Conservation (phyloP, 2,329 filamentous ascomycete genomes). For the Fusarium longipes region DNA sequence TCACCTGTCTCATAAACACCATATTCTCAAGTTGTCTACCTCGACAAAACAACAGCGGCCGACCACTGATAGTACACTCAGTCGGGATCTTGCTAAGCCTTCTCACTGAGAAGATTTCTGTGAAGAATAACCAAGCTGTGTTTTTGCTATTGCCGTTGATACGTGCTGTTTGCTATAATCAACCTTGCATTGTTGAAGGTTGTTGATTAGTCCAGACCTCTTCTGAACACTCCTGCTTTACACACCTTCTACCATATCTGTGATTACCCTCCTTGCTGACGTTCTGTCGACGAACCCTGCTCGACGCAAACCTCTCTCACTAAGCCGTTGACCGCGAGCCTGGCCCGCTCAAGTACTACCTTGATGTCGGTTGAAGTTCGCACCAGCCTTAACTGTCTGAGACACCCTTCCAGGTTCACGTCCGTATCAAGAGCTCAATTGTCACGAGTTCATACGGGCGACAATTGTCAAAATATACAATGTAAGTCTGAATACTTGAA, state of each 20-base stretch:
- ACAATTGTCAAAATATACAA: constrained; percentile 67
- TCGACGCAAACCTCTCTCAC: constrained; percentile 11
- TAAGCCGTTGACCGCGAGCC: constrained; percentile 43
- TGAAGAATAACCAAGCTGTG: constrained; percentile 43
- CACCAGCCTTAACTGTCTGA: constrained; percentile 66
- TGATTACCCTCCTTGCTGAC: constrained; percentile 16
- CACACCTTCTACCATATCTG: constrained; percentile 4
- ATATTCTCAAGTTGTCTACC: constrained; percentile 21
- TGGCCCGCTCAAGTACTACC: constrained; percentile 54
- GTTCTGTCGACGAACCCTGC: constrained; percentile 18
- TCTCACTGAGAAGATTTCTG: constrained; percentile 36
- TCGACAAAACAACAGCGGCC: constrained; percentile 33
- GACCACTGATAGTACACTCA: constrained; percentile 38
- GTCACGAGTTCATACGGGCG: constrained; percentile 66
- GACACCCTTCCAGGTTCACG: constrained; percentile 68
- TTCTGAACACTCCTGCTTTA: constrained; percentile 12
- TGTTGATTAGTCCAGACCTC: constrained; percentile 11
- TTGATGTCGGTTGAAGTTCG: constrained; percentile 71
- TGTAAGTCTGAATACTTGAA: constrained; percentile 48
- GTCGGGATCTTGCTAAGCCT: constrained; percentile 42
- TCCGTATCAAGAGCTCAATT: constrained; percentile 66
- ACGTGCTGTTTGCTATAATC: constrained; percentile 38
- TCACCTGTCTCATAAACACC: constrained; percentile 4
- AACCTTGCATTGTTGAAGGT: constrained; percentile 17
- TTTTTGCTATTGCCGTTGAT: constrained; percentile 43